Conservation (phyloP, 2,329 filamentous ascomycete genomes). For the Drechslera avenae region DNA sequence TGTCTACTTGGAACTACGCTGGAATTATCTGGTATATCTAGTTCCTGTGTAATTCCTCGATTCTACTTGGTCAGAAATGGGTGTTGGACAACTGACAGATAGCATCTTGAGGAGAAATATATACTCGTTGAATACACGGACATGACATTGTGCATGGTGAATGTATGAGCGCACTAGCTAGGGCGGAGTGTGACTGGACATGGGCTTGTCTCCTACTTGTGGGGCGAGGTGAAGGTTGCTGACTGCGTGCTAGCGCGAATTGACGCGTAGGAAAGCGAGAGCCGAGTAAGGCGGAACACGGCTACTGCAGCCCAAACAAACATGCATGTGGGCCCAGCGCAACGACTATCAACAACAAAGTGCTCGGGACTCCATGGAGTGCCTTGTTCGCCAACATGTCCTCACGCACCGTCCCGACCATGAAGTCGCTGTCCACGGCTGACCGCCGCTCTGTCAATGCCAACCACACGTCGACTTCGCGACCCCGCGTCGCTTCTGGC, state of each 20-base stretch:
- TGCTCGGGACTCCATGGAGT: slow-evolving; percentile 34
- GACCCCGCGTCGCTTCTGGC: slow-evolving; percentile 46
- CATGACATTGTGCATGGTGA: too few species aligned
- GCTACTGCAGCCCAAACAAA: slow-evolving; percentile 28
- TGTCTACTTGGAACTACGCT: too few species aligned
- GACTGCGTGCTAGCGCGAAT: slow-evolving; percentile 23
- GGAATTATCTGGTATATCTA: too few species aligned
- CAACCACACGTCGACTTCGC: slow-evolving; percentile 39
- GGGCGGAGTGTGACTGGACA: too few species aligned
- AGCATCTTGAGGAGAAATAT: too few species aligned
- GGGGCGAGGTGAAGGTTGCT: too few species aligned
- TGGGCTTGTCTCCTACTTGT: too few species aligned
- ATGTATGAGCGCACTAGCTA: too few species aligned
- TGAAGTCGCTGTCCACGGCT: slow-evolving; percentile 37
- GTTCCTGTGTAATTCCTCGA: too few species aligned
- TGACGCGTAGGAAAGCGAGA: slow-evolving; percentile 21
- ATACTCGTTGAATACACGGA: too few species aligned
- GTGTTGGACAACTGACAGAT: too few species aligned
- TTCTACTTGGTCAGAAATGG: too few species aligned
- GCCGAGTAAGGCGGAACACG: slow-evolving; percentile 1
- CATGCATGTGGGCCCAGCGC: slow-evolving; percentile 16
- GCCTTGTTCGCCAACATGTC: slow-evolving; percentile 36
- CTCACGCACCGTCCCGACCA: slow-evolving; percentile 37
- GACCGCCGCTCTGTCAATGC: slow-evolving; percentile 42
- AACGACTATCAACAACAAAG: slow-evolving; percentile 26